Conservation (phyloP, 2,329 filamentous ascomycete genomes). For the Coccinonectria pachysandricola region DNA sequence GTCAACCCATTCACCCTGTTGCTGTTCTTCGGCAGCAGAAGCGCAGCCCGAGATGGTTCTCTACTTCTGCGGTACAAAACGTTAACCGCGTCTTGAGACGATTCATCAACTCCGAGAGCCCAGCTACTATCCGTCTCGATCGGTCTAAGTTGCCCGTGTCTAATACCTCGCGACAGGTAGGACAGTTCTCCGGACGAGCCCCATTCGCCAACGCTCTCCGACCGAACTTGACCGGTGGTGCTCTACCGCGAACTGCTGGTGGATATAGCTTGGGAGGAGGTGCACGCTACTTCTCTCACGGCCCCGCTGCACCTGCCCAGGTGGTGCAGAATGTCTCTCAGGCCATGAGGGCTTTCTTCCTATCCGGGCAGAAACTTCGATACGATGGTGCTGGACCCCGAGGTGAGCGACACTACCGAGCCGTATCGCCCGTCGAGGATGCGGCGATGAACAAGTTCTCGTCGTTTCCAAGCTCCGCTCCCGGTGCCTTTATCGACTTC, state of each 20-base stretch:
- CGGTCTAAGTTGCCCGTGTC: constrained; percentile 40
- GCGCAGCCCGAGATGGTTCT: constrained; percentile 36
- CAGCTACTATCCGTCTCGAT: constrained; percentile 28
- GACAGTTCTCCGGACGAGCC: constrained; percentile 59
- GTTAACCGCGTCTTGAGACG: constrained; percentile 37
- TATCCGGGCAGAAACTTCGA: constrained; percentile 81
- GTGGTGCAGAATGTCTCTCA: constrained; percentile 93
- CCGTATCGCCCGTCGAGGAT: constrained; percentile 65
- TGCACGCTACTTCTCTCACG: constrained; percentile 83
- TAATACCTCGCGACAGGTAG: constrained; percentile 39
- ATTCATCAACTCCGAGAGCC: constrained; percentile 36
- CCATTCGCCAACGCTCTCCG: constrained; percentile 84
- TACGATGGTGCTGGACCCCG: constrained; percentile 68
- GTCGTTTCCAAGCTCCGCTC: constrained; percentile 40
- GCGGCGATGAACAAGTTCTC: constrained; percentile 60
- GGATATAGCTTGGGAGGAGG: constrained; percentile 72
- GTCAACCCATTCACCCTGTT: constrained; percentile 45
- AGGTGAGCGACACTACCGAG: constrained; percentile 70
- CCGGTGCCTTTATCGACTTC: constrained; percentile 85
- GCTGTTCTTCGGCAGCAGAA: constrained; percentile 40
- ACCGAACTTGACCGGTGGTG: constrained; percentile 84
- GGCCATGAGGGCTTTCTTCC: constrained; percentile 81
- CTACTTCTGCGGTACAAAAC: constrained; percentile 31
- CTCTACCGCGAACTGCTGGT: constrained; percentile 72
- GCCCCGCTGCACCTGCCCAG: constrained; percentile 74